These are phyloP conservation scores for Thraustochytrium sp. DNA, from an alignment of 352 stramenopile species.

Conservation along the genomic window DNA sequence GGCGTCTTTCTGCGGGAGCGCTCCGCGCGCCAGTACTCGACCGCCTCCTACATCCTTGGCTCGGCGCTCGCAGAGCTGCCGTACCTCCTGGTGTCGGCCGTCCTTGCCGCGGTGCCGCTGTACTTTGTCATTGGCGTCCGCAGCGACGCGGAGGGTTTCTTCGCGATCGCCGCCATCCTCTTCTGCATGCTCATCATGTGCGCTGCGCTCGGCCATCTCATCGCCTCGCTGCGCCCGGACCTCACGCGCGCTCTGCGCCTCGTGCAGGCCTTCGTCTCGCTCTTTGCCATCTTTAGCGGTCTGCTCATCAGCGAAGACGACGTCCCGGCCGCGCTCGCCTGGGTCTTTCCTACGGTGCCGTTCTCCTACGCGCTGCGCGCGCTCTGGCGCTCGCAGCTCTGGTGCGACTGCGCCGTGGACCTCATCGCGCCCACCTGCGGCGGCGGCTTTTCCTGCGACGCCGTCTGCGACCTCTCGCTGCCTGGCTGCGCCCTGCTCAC, in stretches of 20 bases:
- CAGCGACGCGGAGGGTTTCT: not conserved
- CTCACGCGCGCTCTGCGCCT: not conserved
- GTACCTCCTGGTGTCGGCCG: not conserved
- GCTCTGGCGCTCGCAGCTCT: not conserved
- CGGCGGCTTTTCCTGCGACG: not conserved
- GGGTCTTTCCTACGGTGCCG: not conserved
- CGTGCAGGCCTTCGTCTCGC: not conserved
- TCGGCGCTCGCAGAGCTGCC: not conserved
- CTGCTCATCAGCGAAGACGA: slow-evolving; percentile 13
- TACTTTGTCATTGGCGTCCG: slow-evolving; percentile 12
- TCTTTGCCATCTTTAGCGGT: slow-evolving; percentile 8
- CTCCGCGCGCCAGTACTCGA: not conserved
- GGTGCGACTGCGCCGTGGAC: not conserved
- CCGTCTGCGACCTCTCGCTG: not conserved
- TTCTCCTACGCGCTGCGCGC: not conserved
- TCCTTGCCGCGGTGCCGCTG: not conserved
- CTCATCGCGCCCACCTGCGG: not conserved
- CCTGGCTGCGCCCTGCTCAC: not conserved
- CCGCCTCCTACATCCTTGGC: not conserved
- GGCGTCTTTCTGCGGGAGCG: not conserved
- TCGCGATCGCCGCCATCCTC: not conserved
- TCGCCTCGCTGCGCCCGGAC: not conserved
- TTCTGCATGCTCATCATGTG: not conserved
- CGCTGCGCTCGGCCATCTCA: not conserved
- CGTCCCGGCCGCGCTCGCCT: not conserved